These are phyloP conservation scores for Talaromyces borbonicus DNA, from an alignment of 495 filamentous ascomycete species.

Conservation along the genomic window DNA sequence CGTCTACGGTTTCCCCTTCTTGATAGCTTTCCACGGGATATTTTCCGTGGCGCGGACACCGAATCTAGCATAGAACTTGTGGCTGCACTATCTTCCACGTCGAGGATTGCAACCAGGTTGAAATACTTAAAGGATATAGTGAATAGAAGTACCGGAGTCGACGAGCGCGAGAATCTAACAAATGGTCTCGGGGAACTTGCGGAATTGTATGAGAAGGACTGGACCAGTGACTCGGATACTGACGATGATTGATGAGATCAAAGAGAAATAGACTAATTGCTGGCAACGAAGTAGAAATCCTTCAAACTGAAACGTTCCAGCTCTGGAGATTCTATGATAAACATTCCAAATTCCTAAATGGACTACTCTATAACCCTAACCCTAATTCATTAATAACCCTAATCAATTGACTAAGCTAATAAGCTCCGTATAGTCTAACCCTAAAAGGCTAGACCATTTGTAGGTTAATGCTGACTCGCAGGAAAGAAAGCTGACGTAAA, in stretches of 20 bases:
- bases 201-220: slow-evolving; percentile 83
- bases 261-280: not conserved
- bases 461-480: too few species aligned
- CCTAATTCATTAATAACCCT: too few species aligned
- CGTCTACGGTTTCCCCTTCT: slow-evolving; percentile 63
- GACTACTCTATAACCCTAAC: too few species aligned
- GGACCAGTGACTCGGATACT: slow-evolving; percentile 74
- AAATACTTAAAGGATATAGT: slow-evolving; percentile 54
- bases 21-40: slow-evolving; percentile 67
- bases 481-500: slow-evolving; percentile 7
- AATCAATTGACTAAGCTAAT: too few species aligned
- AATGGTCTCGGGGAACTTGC: slow-evolving; percentile 80
- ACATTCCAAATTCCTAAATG: too few species aligned
- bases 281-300: too few species aligned
- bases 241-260: slow-evolving; percentile 53
- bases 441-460: too few species aligned
- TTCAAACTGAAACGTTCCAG: too few species aligned
- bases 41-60: slow-evolving; percentile 37
- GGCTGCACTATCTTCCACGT: slow-evolving; percentile 62
- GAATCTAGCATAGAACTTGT: slow-evolving; percentile 44
- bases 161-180: slow-evolving; percentile 71
- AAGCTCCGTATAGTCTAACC: too few species aligned
- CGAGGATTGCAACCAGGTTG: slow-evolving; percentile 57
- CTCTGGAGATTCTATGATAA: too few species aligned
- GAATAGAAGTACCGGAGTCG: slow-evolving; percentile 48